These are phyloP conservation scores for Xylariomycetidae sp. DNA, from an alignment of 2,329 filamentous ascomycete species.

Conservation along the genomic window DNA sequence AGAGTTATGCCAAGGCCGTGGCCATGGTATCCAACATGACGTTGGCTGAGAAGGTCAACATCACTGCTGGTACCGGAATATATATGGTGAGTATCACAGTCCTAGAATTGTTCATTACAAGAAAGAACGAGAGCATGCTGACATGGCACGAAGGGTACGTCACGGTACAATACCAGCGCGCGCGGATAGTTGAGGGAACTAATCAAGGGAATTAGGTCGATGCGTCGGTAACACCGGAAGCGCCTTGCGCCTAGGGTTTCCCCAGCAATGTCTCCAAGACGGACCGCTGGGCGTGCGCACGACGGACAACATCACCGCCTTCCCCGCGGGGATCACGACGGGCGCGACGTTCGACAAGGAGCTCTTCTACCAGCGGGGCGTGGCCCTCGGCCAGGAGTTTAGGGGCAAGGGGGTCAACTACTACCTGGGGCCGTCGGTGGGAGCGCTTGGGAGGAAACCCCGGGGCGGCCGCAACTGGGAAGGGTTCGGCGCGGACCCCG, in stretches of 20 bases:
- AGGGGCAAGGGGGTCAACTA: conserved; percentile 70
- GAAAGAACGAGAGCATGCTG: no score
- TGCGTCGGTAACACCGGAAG: conserved; percentile 77
- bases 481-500: conserved; percentile 66
- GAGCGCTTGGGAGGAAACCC: conserved; percentile 67
- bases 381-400: conserved; percentile 66
- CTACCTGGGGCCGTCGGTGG: conserved; percentile 66
- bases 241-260: conserved; percentile 64
- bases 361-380: conserved; percentile 63
- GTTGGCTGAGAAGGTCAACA: conserved; percentile 73
- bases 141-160: no score
- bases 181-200: no score
- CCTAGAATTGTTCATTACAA: no score
- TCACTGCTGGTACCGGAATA: conserved; percentile 66
- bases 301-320: conserved; percentile 72
- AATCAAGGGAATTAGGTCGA: conserved; percentile 35
- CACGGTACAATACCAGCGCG: no score
- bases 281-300: conserved; percentile 66
- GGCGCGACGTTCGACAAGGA: conserved; percentile 73
- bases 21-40: conserved; percentile 70
- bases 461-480: conserved; percentile 74
- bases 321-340: conserved; percentile 73
- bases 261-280: conserved; percentile 68
- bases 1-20: conserved; percentile 66
- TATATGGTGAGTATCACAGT: conserved; percentile 60